Evolutionary conservation across 768 basidiomycete species (phyloP).

Genomic region (Boletus subcaerulescens): DNA sequence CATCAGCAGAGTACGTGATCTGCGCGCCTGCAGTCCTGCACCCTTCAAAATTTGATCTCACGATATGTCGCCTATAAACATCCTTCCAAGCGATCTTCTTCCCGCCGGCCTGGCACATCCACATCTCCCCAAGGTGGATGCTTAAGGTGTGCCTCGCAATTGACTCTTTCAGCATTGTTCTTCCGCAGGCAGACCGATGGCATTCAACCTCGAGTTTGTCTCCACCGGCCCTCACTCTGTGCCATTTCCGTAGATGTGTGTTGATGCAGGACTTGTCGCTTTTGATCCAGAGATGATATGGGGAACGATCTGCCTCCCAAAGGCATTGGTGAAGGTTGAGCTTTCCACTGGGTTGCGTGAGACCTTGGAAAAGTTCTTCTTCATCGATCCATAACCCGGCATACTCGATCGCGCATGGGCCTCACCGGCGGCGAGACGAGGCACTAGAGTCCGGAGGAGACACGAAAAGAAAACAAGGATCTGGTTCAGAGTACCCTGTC

Average conservation of each 20-base stretch:
- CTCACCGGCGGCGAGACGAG: background rate
- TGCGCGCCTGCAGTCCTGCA: constrained; percentile 8
- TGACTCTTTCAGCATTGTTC: constrained; percentile 21
- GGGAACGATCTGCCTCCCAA: constrained; percentile 7
- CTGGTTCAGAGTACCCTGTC: no score
- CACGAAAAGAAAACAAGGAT: no score
- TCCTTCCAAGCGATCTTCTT: constrained; percentile 10
- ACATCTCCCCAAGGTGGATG: constrained; percentile 14
- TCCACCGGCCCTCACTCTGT: constrained; percentile 2
- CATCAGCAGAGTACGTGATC: constrained; percentile 8
- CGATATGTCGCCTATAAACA: constrained; percentile 1
- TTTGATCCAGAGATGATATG: constrained; percentile 17
- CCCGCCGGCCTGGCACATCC: constrained; percentile 13
- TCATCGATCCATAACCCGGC: constrained; percentile 10
- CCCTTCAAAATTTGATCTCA: background rate
- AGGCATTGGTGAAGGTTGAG: constrained; percentile 9
- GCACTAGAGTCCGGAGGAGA: background rate
- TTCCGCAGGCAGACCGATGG: constrained; percentile 8
- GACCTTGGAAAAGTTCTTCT: constrained; percentile 6
- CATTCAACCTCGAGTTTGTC: constrained; percentile 6
- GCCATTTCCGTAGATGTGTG: constrained; percentile 16
- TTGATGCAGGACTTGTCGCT: constrained; percentile 16
- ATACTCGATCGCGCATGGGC: constrained; percentile 3
- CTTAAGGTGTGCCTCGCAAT: constrained; percentile 14
- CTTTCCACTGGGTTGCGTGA: background rate